Evolutionary conservation across 2,329 filamentous ascomycete genomes (phyloP).

Genomic region (Fusarium sp.): DNA sequence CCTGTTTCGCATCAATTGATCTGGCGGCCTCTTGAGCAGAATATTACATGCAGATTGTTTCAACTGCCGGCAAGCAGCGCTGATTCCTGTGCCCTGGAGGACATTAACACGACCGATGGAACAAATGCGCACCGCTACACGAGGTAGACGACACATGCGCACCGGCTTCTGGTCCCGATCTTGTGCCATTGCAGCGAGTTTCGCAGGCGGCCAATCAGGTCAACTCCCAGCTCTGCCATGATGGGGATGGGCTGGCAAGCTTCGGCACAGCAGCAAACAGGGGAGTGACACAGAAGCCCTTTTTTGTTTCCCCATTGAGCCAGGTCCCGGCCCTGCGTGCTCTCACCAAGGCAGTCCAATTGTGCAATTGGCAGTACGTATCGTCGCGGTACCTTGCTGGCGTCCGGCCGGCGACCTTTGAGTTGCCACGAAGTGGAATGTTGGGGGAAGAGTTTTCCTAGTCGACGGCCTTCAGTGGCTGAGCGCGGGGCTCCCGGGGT

Average conservation of each 20-base stretch:
- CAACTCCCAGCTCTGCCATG: conserved; percentile 29
- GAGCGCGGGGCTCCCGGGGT: conserved; percentile 39
- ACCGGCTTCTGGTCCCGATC: conserved; percentile 39
- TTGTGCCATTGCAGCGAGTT: conserved; percentile 9
- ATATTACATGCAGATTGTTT: conserved; percentile 18
- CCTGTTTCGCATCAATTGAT: conserved; percentile 26
- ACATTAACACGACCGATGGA: conserved; percentile 23
- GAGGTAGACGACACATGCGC: conserved; percentile 26
- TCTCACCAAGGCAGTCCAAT: neutral
- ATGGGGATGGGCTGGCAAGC: conserved; percentile 43
- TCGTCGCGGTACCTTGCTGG: conserved; percentile 44
- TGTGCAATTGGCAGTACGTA: conserved; percentile 22
- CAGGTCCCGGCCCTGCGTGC: conserved; percentile 25
- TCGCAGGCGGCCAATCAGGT: conserved; percentile 33
- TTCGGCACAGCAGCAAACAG: conserved; percentile 42
- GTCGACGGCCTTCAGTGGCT: conserved; percentile 45
- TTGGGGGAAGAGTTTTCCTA: conserved; percentile 51
- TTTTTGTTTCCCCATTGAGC: conserved; percentile 27
- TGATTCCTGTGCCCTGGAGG: conserved; percentile 15
- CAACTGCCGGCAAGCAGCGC: conserved; percentile 8
- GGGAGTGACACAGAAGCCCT: conserved; percentile 27
- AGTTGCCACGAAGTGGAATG: conserved; percentile 51
- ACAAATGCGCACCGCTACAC: conserved; percentile 43
- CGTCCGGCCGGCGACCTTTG: conserved; percentile 43
- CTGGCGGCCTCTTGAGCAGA: conserved; percentile 3